phyloP scores from a whole-genome alignment of 2,329 filamentous ascomycete species.

The Aspergillus awamori region DNA sequence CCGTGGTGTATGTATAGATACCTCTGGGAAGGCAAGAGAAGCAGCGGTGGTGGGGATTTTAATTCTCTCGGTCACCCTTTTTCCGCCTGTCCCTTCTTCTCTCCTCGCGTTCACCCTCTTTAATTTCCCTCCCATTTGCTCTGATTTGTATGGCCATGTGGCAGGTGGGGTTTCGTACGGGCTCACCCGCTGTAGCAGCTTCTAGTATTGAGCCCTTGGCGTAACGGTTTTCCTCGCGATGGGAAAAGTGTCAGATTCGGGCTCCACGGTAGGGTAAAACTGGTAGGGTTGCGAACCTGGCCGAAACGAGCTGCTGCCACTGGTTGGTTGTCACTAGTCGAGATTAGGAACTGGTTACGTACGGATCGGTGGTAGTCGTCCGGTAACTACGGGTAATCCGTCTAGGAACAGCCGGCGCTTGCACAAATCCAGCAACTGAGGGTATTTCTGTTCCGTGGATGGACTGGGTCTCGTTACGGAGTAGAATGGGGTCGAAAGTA shows the following conservation, averaged over 20 bases:
- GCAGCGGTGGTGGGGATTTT: not conserved
- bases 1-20: not conserved
- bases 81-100: conserved; percentile 1
- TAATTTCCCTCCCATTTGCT: conserved; percentile 3
- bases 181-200: conserved; percentile 35
- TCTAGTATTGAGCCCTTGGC: conserved; percentile 28
- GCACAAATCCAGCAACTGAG: not conserved
- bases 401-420: conserved; percentile 10
- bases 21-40: not conserved
- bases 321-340: not conserved
- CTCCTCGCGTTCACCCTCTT: not conserved
- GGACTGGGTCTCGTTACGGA: conserved; percentile 1
- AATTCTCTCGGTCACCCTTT: not conserved
- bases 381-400: conserved; percentile 11
- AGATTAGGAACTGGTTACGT: conserved; percentile 5
- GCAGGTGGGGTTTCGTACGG: conserved; percentile 37
- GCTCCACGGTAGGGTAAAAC: conserved; percentile 10
- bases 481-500: not conserved
- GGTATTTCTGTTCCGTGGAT: not conserved
- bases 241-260: conserved; percentile 19
- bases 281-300: conserved; percentile 7
- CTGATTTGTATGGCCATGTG: conserved; percentile 30
- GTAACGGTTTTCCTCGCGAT: conserved; percentile 36
- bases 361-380: conserved; percentile 8
- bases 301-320: conserved; percentile 19